A percentile compares a stretch with the other conserved stretches of the same genome.
Conservation (phyloP, 768 basidiomycete species). For the Lentinula sp. region DNA sequence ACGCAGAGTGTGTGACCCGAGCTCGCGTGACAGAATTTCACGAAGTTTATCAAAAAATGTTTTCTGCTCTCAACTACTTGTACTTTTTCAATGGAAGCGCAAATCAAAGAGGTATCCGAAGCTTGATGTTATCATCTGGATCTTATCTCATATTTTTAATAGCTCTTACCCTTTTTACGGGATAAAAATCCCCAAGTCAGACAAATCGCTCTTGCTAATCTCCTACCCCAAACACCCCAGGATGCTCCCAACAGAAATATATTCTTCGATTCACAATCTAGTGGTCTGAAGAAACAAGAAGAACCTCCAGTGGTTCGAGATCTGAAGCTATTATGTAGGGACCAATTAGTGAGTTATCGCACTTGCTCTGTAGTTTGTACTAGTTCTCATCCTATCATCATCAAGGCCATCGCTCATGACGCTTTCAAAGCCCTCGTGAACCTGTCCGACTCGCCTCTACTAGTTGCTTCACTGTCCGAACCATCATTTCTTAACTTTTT, state of each 20-base stretch:
- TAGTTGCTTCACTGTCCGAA: conserved; percentile 65
- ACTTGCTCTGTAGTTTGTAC: neutral
- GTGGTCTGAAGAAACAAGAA: conserved; percentile 50
- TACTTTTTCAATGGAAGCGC: conserved; percentile 31
- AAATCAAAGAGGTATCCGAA: conserved; percentile 13
- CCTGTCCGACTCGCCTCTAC: conserved; percentile 75
- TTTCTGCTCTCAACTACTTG: conserved; percentile 11
- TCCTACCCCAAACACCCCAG: conserved; percentile 73
- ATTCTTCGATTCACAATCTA: conserved; percentile 59
- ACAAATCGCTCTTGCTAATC: conserved; percentile 77
- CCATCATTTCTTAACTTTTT: conserved; percentile 71
- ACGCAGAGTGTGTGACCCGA: neutral
- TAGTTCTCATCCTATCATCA: conserved; percentile 1
- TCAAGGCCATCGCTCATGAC: conserved; percentile 85
- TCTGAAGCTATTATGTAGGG: conserved; percentile 81
- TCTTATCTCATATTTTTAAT: conserved; percentile 7
- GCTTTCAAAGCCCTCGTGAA: conserved; percentile 93
- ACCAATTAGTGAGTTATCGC: conserved; percentile 60
- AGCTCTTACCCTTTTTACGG: conserved; percentile 82
- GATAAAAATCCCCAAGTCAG: conserved; percentile 86
- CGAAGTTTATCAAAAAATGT: conserved; percentile 5
- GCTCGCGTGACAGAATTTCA: neutral
- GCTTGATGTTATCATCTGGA: neutral
- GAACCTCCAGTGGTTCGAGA: conserved; percentile 72
- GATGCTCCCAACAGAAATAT: conserved; percentile 67